These are phyloP conservation scores for Penicillium macrosclerotiorum DNA, from an alignment of 495 filamentous ascomycete genomes.

Conservation along the genomic window DNA sequence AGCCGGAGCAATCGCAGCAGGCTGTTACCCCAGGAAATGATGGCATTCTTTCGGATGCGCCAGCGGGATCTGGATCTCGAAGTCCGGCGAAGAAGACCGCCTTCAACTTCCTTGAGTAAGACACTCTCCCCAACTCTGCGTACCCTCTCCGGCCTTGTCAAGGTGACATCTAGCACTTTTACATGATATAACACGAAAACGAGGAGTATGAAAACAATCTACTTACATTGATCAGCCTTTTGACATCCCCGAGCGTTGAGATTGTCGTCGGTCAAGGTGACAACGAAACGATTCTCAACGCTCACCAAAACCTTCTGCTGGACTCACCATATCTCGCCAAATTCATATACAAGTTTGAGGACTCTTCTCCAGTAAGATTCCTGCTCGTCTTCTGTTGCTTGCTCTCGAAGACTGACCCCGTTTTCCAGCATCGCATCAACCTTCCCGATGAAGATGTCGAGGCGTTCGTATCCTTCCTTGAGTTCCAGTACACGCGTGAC, in stretches of 20 bases:
- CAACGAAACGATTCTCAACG: constrained; percentile 60
- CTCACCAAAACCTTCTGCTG: constrained; percentile 74
- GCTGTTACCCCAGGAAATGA: constrained; percentile 15
- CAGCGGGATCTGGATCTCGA: constrained; percentile 16
- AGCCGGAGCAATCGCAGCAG: background rate
- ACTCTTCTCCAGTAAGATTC: constrained; percentile 34
- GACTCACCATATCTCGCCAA: constrained; percentile 74
- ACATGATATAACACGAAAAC: too few species aligned
- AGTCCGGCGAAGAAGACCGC: constrained; percentile 22
- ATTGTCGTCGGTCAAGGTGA: constrained; percentile 67
- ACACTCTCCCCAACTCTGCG: background rate
- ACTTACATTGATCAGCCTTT: constrained; percentile 32
- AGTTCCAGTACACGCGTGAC: constrained; percentile 90
- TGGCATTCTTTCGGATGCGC: constrained; percentile 19
- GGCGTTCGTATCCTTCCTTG: constrained; percentile 81
- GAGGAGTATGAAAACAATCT: background rate
- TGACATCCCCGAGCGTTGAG: constrained; percentile 77
- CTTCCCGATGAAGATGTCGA: constrained; percentile 72
- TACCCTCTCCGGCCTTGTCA: background rate
- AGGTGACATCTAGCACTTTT: background rate
- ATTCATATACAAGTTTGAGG: constrained; percentile 54
- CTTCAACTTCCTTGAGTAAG: constrained; percentile 39
- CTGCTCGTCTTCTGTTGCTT: too few species aligned
- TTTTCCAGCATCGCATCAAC: constrained; percentile 61
- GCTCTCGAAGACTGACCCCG: too few species aligned